Percentiles rank a stretch among this genome's conserved stretches.
Evolutionary conservation across 148 eudicot species (phyloP).

Genomic region (Rhododendron ferrugineum): DNA sequence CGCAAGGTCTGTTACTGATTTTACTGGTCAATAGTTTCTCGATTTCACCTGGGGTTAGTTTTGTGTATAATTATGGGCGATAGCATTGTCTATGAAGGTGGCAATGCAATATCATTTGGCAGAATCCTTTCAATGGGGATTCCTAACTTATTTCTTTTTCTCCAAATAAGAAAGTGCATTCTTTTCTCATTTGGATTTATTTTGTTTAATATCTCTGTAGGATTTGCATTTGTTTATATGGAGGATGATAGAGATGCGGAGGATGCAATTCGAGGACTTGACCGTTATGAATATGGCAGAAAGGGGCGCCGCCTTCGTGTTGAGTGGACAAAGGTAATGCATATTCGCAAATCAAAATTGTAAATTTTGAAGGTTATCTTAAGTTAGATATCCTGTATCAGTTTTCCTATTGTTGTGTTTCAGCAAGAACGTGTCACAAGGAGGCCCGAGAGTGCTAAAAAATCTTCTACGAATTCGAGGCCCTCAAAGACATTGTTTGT

Average conservation of each 20-base stretch:
- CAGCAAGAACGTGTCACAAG: slow-evolving; percentile 81
- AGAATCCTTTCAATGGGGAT: slow-evolving; percentile 13
- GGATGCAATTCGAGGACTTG: slow-evolving; percentile 82
- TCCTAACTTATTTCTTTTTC: neutral
- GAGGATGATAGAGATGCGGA: slow-evolving; percentile 90
- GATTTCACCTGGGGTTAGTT: slow-evolving; percentile 21
- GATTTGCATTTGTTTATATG: slow-evolving; percentile 87
- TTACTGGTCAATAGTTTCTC: slow-evolving; percentile 25
- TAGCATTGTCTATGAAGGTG: neutral
- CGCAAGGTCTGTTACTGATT: slow-evolving; percentile 76
- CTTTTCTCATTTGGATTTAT: neutral
- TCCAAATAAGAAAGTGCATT: neutral
- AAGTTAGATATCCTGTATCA: neutral
- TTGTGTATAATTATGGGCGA: neutral
- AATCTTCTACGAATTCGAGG: slow-evolving; percentile 48
- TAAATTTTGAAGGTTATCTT: neutral
- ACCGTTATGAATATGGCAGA: slow-evolving; percentile 74
- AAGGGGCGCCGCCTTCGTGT: slow-evolving; percentile 91
- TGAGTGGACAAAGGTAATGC: slow-evolving; percentile 85
- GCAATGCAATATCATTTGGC: slow-evolving; percentile 2
- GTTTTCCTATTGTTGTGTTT: neutral
- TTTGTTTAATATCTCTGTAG: slow-evolving; percentile 20
- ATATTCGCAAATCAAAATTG: neutral
- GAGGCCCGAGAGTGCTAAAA: slow-evolving; percentile 54
- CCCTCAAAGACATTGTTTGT: slow-evolving; percentile 81